phyloP scores from a whole-genome alignment of 768 basidiomycete genomes.

The Auriscalpium vulgare region DNA sequence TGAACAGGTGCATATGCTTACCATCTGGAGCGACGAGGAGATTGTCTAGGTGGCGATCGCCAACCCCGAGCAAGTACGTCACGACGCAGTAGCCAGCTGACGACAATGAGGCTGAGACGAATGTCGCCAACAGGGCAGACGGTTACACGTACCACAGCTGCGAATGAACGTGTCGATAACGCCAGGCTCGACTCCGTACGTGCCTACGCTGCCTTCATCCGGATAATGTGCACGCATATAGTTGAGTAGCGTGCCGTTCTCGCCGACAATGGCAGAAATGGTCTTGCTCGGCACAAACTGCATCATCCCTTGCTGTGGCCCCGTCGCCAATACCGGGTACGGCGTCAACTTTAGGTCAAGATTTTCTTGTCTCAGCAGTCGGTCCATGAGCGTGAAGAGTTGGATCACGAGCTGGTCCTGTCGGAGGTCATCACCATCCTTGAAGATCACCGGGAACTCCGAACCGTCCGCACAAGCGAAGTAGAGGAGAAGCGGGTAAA shows the following conservation, averaged over 20 bases:
- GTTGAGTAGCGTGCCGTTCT: conserved; percentile 80
- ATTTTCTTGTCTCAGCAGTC: conserved; percentile 88
- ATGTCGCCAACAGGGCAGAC: no score
- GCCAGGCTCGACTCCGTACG: conserved; percentile 87
- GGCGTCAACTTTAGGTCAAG: conserved; percentile 87
- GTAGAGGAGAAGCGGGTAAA: conserved; percentile 84
- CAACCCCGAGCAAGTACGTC: conserved; percentile 92
- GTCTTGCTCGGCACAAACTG: conserved; percentile 96
- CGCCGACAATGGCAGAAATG: conserved; percentile 89
- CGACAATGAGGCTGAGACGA: conserved; percentile 4
- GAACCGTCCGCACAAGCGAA: conserved; percentile 80
- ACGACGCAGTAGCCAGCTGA: conserved; percentile 96
- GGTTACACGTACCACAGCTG: conserved; percentile 75
- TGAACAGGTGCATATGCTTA: conserved; percentile 19
- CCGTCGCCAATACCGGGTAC: conserved; percentile 91
- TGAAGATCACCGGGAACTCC: conserved; percentile 95
- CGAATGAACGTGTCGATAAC: conserved; percentile 95
- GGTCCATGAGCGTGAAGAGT: conserved; percentile 97
- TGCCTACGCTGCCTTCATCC: conserved; percentile 91
- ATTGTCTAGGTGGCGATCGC: conserved; percentile 95
- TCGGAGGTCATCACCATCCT: conserved; percentile 97
- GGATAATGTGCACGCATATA: conserved; percentile 83
- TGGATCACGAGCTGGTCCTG: conserved; percentile 98
- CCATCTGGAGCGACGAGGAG: conserved; percentile 89
- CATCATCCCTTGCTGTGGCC: conserved; percentile 87